These are phyloP conservation scores for Solioccasus polychromus DNA, from an alignment of 768 basidiomycete species.

Conservation along the genomic window DNA sequence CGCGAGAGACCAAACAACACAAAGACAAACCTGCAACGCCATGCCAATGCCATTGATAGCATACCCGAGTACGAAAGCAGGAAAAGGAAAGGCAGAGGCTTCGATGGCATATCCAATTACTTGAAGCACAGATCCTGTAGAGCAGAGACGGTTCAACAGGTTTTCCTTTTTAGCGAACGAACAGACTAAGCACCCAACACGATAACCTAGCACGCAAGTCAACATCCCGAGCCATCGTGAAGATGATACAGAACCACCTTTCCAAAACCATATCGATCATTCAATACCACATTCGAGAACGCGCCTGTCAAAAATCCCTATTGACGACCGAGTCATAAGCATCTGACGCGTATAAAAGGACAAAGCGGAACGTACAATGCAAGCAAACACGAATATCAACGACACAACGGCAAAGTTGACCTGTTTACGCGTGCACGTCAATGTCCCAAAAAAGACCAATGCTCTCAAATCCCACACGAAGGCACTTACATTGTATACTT, in stretches of 20 bases:
- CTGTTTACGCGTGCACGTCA: conserved; percentile 18
- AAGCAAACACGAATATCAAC: conserved; percentile 42
- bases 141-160: background rate
- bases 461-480: background rate
- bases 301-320: conserved; percentile 35
- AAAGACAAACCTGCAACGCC: conserved; percentile 40
- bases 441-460: background rate
- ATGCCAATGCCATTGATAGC: conserved; percentile 43
- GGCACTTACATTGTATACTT: conserved; percentile 33
- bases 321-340: conserved; percentile 1
- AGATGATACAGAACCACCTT: conserved; percentile 19
- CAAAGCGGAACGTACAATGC: conserved; percentile 27
- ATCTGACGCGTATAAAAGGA: background rate
- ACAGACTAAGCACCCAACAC: conserved; percentile 21
- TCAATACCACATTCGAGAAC: conserved; percentile 27
- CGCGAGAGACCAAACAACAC: background rate
- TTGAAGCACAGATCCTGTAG: conserved; percentile 28
- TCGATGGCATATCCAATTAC: conserved; percentile 34
- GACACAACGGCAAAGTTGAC: conserved; percentile 40
- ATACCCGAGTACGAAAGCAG: conserved; percentile 41
- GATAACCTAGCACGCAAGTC: conserved; percentile 19
- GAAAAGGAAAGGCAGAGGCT: conserved; percentile 44
- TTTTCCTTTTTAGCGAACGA: no score
- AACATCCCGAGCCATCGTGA: background rate
- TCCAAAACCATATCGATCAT: conserved; percentile 33